phyloP scores from a whole-genome alignment of 164 flowering plant species.

The Buxus sempervirens region DNA sequence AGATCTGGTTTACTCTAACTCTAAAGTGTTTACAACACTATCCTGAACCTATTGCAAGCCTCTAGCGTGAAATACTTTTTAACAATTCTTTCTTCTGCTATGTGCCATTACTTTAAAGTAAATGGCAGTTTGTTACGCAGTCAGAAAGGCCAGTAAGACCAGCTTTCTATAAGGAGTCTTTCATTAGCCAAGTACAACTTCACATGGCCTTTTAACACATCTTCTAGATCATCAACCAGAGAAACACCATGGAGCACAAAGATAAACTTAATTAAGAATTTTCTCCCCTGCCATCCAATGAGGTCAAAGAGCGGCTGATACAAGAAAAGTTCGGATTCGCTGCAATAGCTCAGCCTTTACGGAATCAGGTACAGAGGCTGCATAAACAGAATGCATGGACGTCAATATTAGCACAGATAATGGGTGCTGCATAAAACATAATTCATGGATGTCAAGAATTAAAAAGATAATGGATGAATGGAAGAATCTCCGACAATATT shows the following conservation, averaged over 20 bases:
- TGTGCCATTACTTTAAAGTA: neutral
- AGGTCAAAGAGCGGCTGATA: conserved; percentile 49
- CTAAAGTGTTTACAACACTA: too few species aligned
- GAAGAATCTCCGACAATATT: neutral
- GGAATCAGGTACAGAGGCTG: conserved; percentile 85
- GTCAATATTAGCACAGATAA: neutral
- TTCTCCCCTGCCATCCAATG: neutral
- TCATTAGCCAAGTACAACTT: neutral
- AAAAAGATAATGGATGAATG: neutral
- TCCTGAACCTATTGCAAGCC: neutral
- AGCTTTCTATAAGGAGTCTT: neutral
- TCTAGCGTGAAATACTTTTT: neutral
- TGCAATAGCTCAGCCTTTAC: conserved; percentile 85
- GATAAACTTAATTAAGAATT: neutral
- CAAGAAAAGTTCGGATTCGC: conserved; percentile 59
- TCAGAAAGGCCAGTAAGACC: too few species aligned
- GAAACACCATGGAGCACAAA: neutral
- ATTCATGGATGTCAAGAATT: neutral
- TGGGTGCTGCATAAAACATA: conserved; percentile 43
- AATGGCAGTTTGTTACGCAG: neutral
- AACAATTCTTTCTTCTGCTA: neutral
- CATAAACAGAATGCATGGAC: conserved; percentile 5
- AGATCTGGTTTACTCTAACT: neutral
- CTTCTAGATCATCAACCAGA: neutral
- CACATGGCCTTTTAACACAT: neutral